Base-by-base conservation (phyloP, 805 yeast species). In the Saccharomycopsis schoenii region DNA sequence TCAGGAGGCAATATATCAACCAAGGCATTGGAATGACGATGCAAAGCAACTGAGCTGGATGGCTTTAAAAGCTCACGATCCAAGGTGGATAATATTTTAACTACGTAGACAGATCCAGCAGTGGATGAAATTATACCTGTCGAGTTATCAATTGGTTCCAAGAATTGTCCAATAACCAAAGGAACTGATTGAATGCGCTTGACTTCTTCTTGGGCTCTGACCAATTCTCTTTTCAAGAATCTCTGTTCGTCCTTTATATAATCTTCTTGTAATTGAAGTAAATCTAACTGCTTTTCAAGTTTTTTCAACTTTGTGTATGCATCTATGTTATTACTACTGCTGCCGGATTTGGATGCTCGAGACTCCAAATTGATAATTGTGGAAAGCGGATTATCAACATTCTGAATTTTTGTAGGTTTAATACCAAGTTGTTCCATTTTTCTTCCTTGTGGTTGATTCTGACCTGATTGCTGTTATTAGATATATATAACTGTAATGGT, bases 1-100 rank as follows among this genome's bases (percentile, higher is more conserved):
- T 94, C 99, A 36, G 99, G 99, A 34, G 99, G 99, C 70, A 94
- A 77, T 61, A 96, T 94, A 73, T 94, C 98, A 41, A 94, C 99
- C 66, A 94, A 78, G 1, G 99, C 97, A 72, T 96, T 96, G 12
- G 98, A 93, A 76, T 96, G 98, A 72, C 99, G 96, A 73, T 94
- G 99, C 66, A 94, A 80, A 0, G 99, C 99, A 39, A 94, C 99
- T 14, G 97, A 89, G 41, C 96, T 88, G 4, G 97, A 88, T 14
- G 98, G 92, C 74, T 94, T 94, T 70, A 94, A 82, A 66, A 93
- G 79, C 74, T 96, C 99, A 64, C 98, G 82, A 70, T 94, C 99
- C 66, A 94, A 80, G 0, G 99, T 96, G 8, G 97, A 90, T 65
- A 94, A 79, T 62, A 96, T 93, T 70, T 97, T 83, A 43, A 96